Percentiles rank a stretch among this genome's conserved stretches.
These are phyloP conservation scores for Plasmodium knowlesi DNA, from an alignment of 169 alveolate genomes.

Conservation along the genomic window DNA sequence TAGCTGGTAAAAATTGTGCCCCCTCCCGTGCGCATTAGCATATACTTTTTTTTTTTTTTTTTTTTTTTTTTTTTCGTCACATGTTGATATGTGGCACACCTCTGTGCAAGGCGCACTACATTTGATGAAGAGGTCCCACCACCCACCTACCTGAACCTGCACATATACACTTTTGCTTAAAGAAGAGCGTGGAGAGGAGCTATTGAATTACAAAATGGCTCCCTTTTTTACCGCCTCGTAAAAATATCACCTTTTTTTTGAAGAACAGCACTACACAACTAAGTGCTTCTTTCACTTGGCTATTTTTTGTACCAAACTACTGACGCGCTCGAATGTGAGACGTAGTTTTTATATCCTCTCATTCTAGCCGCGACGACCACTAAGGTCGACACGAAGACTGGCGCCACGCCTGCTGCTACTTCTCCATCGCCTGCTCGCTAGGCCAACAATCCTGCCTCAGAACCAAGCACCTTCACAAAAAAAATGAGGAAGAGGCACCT, in stretches of 20 bases:
- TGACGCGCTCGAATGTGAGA: background rate
- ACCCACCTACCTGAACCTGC: background rate
- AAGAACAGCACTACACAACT: background rate
- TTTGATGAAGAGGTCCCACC: background rate
- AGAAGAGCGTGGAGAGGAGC: background rate
- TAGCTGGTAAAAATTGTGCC: background rate
- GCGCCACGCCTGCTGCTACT: background rate
- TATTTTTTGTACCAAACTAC: background rate
- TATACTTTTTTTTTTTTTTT: background rate
- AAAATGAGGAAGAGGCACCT: slow-evolving; percentile 20
- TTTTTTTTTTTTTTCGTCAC: background rate
- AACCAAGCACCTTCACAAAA: background rate
- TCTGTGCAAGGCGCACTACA: background rate
- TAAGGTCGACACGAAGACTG: background rate
- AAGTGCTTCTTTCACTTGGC: background rate
- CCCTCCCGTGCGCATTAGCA: too few relatives aligned
- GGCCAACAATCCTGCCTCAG: background rate
- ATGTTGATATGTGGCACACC: background rate
- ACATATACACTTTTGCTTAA: background rate
- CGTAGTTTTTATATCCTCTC: background rate
- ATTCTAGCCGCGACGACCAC: background rate
- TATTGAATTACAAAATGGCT: background rate
- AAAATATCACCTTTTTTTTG: background rate
- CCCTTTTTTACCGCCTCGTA: background rate
- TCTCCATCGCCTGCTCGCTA: background rate